A percentile compares a stretch with the other conserved stretches of the same genome.
Evolutionary conservation across 139 green algal genomes (phyloP).

Genomic region (Chlamydomonas schloesseri): DNA sequence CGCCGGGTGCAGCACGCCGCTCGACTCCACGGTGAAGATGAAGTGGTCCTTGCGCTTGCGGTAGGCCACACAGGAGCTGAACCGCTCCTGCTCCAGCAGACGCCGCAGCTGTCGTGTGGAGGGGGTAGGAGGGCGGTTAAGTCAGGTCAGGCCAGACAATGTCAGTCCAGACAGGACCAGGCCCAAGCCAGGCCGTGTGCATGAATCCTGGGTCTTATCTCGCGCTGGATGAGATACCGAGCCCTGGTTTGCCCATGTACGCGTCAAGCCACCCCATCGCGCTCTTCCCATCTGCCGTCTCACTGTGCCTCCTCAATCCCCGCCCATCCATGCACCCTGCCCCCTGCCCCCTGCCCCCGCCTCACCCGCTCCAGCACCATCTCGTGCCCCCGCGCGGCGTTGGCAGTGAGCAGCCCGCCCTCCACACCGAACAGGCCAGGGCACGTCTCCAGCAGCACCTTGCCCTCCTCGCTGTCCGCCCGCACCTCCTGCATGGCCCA

Average conservation of each 20-base stretch:
- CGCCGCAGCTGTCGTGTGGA: slow-evolving; percentile 56
- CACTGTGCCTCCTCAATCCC: too few species aligned
- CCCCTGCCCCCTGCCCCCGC: not conserved
- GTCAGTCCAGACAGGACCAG: too few species aligned
- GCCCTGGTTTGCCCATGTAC: too few species aligned
- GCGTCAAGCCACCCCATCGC: too few species aligned
- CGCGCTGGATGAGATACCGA: too few species aligned
- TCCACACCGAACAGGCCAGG: slow-evolving; percentile 47
- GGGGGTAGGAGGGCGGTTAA: not conserved
- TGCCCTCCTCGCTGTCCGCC: slow-evolving; percentile 28
- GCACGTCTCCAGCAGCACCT: slow-evolving; percentile 41
- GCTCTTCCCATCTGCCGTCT: too few species aligned
- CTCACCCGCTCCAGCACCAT: slow-evolving; percentile 50
- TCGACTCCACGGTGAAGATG: slow-evolving; percentile 97
- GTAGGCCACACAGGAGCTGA: slow-evolving; percentile 74
- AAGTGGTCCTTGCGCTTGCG: slow-evolving; percentile 95
- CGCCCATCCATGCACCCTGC: too few species aligned
- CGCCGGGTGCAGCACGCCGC: slow-evolving; percentile 80
- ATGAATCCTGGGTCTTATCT: too few species aligned
- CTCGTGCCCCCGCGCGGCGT: slow-evolving; percentile 43
- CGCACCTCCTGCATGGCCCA: not conserved
- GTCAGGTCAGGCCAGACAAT: not conserved
- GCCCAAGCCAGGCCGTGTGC: too few species aligned
- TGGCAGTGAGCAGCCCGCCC: not conserved
- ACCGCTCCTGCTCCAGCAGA: slow-evolving; percentile 70